Evolutionary conservation across 2,329 filamentous ascomycete species (phyloP).

Genomic region (Pyricularia grisea): DNA sequence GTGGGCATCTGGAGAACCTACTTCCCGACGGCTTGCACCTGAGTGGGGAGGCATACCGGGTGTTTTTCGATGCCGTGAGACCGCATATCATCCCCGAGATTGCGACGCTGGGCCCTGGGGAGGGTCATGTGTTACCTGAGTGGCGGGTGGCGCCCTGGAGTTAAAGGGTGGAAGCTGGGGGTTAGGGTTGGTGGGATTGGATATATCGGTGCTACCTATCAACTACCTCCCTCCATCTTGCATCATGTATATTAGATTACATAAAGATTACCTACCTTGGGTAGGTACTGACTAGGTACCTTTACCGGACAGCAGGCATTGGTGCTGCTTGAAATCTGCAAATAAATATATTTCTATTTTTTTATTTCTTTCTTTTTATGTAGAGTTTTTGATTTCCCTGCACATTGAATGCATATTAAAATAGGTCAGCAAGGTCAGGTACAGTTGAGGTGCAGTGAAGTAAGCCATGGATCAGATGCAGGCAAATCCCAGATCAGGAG

Average conservation of each 20-base stretch:
- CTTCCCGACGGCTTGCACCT: conserved; percentile 52
- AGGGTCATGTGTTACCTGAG: conserved; percentile 32
- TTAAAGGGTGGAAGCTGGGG: neutral
- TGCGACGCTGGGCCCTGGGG: conserved; percentile 20
- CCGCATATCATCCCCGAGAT: conserved; percentile 38
- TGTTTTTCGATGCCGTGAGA: conserved; percentile 39
- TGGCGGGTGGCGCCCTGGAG: conserved; percentile 28
- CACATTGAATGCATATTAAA: neutral
- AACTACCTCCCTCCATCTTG: too few species aligned
- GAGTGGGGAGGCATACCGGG: conserved; percentile 40
- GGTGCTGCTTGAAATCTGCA: too few species aligned
- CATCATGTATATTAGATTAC: too few species aligned
- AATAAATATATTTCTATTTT: too few species aligned
- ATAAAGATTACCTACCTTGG: too few species aligned
- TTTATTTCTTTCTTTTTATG: neutral
- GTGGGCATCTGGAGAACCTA: conserved; percentile 39
- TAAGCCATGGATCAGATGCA: neutral
- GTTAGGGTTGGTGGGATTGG: neutral
- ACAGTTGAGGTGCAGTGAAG: neutral
- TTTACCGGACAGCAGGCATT: too few species aligned
- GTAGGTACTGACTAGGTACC: too few species aligned
- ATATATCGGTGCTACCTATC: neutral
- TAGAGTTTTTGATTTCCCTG: neutral
- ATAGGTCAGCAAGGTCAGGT: neutral
- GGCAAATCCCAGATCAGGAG: neutral